Evolutionary conservation across 805 yeast species (phyloP), one percentile per base, ranked within the genome.

Genomic region (Schwanniomyces vanrijiae): DNA sequence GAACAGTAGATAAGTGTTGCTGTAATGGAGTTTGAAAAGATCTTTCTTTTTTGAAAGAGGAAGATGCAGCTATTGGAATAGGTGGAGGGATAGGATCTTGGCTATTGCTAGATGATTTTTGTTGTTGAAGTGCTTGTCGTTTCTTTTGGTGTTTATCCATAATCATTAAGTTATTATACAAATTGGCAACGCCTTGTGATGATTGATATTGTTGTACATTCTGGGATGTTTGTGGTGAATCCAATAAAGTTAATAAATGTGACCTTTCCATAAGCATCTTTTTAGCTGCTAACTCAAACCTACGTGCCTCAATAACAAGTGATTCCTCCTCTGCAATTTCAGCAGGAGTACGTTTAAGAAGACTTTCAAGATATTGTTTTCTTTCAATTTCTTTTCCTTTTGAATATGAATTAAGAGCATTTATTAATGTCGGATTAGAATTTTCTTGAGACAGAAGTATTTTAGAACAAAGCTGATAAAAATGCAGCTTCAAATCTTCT

Each of bases 291-390:
- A 90, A 80, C 61, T 94, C 98, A 52, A 94, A 88, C 53, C 92
- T 84, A 42, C 96, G 80, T 2, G 97, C 95, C 62, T 94, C 99
- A 25, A 92, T 84, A 9, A 94, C 88, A 42, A 94, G 73, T 0
- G 96, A 90, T 64, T 94, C 98, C 62, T 94, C 99, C 69, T 94
- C 99, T 0, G 98, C 98, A 39, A 94, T 88, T 62, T 94, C 99
- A 0, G 97, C 96, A 0, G 99, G 97, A 2, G 92, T 83, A 55
- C 99, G 74, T 31, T 83, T 82, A 37, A 92, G 73, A 33, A 94
- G 70, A 50, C 88, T 81, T 55, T 84, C 84, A 40, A 94, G 68
- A 60, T 92, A 92, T 43, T 80, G 80, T 56, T 94, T 94, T 51
- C 99, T 79, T 55, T 84, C 89, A 18, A 77, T 50, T 63, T 94